Evolutionary conservation across 2,329 filamentous ascomycete species (phyloP).

Genomic region (Paecilomyces formosus): DNA sequence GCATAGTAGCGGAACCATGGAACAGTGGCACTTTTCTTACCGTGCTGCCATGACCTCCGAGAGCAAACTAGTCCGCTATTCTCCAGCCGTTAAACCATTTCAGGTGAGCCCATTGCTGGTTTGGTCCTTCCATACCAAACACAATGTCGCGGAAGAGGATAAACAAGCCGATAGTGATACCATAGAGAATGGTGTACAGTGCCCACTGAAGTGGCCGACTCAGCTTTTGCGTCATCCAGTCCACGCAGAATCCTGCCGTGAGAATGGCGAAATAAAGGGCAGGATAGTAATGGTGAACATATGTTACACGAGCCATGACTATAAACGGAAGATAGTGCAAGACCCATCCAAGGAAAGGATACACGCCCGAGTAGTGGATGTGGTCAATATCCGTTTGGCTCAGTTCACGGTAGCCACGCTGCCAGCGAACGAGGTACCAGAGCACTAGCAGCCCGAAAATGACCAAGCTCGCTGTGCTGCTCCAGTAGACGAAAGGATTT

Average conservation of each 20-base stretch:
- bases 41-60: not conserved
- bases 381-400: constrained; percentile 75
- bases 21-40: not conserved
- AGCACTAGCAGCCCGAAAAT: constrained; percentile 63
- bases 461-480: constrained; percentile 70
- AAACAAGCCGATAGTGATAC: constrained; percentile 70
- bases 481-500: constrained; percentile 96
- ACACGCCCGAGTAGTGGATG: constrained; percentile 87
- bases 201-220: constrained; percentile 56
- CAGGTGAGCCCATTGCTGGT: constrained; percentile 79
- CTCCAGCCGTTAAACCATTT: constrained; percentile 90
- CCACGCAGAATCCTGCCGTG: constrained; percentile 75
- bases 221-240: constrained; percentile 70
- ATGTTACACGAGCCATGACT: constrained; percentile 96
- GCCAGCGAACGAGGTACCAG: constrained; percentile 92
- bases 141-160: constrained; percentile 86
- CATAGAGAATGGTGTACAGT: constrained; percentile 69
- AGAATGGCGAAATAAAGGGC: constrained; percentile 96
- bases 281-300: constrained; percentile 98
- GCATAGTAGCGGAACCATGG: not conserved
- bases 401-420: constrained; percentile 84
- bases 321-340: constrained; percentile 94
- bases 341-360: constrained; percentile 89
- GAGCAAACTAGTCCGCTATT: constrained; percentile 55
- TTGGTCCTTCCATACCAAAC: constrained; percentile 87